These are phyloP conservation scores for Ogataea minuta DNA, from an alignment of 805 yeast species.

Conservation along the genomic window DNA sequence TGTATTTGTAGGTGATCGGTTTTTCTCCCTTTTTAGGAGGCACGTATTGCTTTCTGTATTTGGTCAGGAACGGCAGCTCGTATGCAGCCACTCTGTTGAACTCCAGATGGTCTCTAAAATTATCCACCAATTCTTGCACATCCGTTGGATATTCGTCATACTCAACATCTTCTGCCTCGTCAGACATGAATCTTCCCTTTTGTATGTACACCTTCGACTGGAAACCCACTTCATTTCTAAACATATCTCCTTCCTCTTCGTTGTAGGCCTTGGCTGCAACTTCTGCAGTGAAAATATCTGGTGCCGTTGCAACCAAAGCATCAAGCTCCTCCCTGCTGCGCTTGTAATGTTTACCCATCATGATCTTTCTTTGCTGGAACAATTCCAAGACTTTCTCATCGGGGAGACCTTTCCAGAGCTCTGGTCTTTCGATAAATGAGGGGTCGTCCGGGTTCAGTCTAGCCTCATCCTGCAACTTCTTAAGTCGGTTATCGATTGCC, in stretches of 20 bases:
- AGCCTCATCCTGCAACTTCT: conserved; percentile 14
- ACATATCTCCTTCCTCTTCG: conserved; percentile 44
- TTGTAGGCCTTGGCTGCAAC: conserved; percentile 33
- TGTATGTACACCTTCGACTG: conserved; percentile 41
- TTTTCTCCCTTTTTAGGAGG: conserved; percentile 43
- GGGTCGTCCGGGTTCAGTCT: conserved; percentile 20
- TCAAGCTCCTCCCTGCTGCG: conserved; percentile 52
- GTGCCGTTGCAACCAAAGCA: conserved; percentile 50
- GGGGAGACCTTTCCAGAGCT: conserved; percentile 68
- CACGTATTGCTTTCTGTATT: conserved; percentile 67
- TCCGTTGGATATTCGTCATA: conserved; percentile 65
- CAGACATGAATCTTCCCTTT: conserved; percentile 32
- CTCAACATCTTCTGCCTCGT: conserved; percentile 40
- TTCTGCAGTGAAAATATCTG: conserved; percentile 27
- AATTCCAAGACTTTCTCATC: conserved; percentile 60
- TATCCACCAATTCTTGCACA: conserved; percentile 70
- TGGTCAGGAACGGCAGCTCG: conserved; percentile 82
- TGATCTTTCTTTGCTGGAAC: conserved; percentile 53
- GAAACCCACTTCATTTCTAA: conserved; percentile 39
- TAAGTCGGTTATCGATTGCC: conserved; percentile 15
- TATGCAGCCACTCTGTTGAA: conserved; percentile 84
- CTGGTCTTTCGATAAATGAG: conserved; percentile 55
- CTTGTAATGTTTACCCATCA: conserved; percentile 50
- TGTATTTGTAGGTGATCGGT: conserved; percentile 68
- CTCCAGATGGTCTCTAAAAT: conserved; percentile 72